Conservation (phyloP, 2,329 filamentous ascomycete species). For the Alternaria gansuensis region DNA sequence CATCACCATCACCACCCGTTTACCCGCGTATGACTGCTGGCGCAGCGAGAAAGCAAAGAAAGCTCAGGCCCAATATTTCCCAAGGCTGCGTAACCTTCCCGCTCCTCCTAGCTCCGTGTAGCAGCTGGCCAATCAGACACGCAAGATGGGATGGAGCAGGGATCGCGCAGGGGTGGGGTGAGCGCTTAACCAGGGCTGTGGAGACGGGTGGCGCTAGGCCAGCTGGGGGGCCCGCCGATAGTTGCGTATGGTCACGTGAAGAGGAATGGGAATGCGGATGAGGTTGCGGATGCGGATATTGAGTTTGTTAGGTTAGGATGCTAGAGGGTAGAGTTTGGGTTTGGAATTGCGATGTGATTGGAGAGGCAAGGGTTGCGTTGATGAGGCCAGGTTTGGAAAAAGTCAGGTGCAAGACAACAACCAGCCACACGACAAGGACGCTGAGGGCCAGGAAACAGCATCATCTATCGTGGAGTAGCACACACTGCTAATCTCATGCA, state of each 20-base stretch:
- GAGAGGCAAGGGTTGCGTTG: neutral
- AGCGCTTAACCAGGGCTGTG: conserved; percentile 29
- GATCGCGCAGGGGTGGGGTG: conserved; percentile 23
- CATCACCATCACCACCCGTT: neutral
- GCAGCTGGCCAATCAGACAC: conserved; percentile 31
- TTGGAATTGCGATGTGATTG: neutral
- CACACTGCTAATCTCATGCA: conserved; percentile 1
- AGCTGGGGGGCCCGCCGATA: conserved; percentile 6
- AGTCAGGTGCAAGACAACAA: neutral
- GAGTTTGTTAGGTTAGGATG: conserved; percentile 2
- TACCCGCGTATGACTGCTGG: conserved; percentile 3
- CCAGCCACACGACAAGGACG: neutral
- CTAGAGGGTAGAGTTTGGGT: neutral
- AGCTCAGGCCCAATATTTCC: conserved; percentile 14
- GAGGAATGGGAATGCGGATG: conserved; percentile 8
- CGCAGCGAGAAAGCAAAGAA: conserved; percentile 1
- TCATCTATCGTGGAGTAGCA: conserved; percentile 4
- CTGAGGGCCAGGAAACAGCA: neutral
- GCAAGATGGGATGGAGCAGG: conserved; percentile 3
- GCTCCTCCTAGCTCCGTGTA: conserved; percentile 14
- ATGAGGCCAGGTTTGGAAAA: neutral
- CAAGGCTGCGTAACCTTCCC: conserved; percentile 40
- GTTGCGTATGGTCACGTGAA: conserved; percentile 10
- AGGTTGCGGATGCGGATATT: conserved; percentile 9
- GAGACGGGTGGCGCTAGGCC: conserved; percentile 20